phyloP scores from a whole-genome alignment of 1,139 yeast species.

The Hyphopichia fennica region DNA sequence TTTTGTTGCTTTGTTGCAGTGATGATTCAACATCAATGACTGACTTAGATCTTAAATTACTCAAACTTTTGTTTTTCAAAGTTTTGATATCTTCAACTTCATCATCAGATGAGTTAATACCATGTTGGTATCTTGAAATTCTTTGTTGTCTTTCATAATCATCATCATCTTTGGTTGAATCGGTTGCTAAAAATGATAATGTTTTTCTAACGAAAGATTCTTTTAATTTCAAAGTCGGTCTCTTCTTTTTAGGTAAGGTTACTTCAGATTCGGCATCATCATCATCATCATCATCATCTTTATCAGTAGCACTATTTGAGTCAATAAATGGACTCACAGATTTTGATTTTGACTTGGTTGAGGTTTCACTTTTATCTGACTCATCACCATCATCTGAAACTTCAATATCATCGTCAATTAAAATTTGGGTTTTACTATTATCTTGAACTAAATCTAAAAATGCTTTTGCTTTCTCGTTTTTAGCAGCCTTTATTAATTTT shows the following conservation, averaged over 20 bases:
- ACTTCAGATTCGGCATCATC: conserved; percentile 16
- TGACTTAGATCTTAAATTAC: conserved; percentile 24
- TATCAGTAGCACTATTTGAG: conserved; percentile 8
- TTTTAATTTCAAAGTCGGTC: conserved; percentile 29
- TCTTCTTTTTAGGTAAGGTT: conserved; percentile 16
- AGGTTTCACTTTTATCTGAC: conserved; percentile 12
- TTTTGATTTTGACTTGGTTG: background rate
- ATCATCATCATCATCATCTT: conserved; percentile 7
- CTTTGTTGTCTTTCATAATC: conserved; percentile 34
- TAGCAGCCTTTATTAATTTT: conserved; percentile 46
- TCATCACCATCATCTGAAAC: conserved; percentile 20
- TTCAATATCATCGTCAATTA: conserved; percentile 27
- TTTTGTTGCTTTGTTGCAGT: conserved; percentile 10
- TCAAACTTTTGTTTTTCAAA: conserved; percentile 49
- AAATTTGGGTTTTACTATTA: conserved; percentile 15
- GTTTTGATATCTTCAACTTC: conserved; percentile 46
- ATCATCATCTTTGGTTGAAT: conserved; percentile 30
- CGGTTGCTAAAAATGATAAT: conserved; percentile 57
- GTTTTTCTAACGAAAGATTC: conserved; percentile 64
- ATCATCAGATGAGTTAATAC: conserved; percentile 31
- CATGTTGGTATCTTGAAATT: conserved; percentile 39
- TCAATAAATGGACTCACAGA: conserved; percentile 7
- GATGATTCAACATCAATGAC: conserved; percentile 13
- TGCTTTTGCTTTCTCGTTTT: conserved; percentile 63
- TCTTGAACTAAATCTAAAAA: conserved; percentile 74